A percentile compares a stretch with the other conserved stretches of the same genome.
These are phyloP conservation scores for Mycena epipterygia DNA, from an alignment of 768 basidiomycete genomes.

Conservation along the genomic window DNA sequence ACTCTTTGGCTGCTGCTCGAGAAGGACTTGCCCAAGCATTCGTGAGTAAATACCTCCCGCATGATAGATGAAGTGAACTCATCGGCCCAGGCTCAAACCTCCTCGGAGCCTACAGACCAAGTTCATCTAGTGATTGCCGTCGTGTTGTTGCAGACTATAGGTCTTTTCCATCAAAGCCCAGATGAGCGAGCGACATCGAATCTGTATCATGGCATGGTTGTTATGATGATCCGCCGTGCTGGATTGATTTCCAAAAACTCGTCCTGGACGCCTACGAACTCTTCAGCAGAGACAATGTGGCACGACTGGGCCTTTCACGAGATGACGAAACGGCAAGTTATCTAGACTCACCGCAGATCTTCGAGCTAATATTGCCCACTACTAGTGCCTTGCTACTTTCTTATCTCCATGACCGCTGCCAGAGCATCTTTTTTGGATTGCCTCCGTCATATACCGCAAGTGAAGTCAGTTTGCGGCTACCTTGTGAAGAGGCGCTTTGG, in stretches of 20 bases:
- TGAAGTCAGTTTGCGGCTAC: slow-evolving; percentile 66
- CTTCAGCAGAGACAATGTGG: slow-evolving; percentile 61
- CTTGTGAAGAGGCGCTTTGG: slow-evolving; percentile 73
- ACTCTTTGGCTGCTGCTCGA: slow-evolving; percentile 56
- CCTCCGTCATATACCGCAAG: slow-evolving; percentile 60
- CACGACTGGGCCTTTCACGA: slow-evolving; percentile 70
- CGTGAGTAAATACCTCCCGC: slow-evolving; percentile 53
- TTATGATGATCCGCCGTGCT: slow-evolving; percentile 65
- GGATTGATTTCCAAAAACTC: slow-evolving; percentile 59
- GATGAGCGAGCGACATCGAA: slow-evolving; percentile 44
- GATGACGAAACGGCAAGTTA: slow-evolving; percentile 66
- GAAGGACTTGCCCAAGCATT: slow-evolving; percentile 68
- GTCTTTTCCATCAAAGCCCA: slow-evolving; percentile 63
- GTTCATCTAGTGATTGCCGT: slow-evolving; percentile 61
- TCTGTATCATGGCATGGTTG: slow-evolving; percentile 72
- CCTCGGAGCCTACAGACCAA: slow-evolving; percentile 41
- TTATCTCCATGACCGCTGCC: slow-evolving; percentile 70
- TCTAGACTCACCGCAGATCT: neutral
- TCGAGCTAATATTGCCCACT: slow-evolving; percentile 17
- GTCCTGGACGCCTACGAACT: slow-evolving; percentile 57
- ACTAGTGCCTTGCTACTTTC: slow-evolving; percentile 61
- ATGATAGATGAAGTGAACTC: slow-evolving; percentile 32
- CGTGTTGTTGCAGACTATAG: slow-evolving; percentile 69
- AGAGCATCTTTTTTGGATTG: slow-evolving; percentile 67
- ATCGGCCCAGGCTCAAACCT: slow-evolving; percentile 7